Evolutionary conservation across 768 basidiomycete genomes (phyloP).

Genomic region (Leccinum incarnatum): DNA sequence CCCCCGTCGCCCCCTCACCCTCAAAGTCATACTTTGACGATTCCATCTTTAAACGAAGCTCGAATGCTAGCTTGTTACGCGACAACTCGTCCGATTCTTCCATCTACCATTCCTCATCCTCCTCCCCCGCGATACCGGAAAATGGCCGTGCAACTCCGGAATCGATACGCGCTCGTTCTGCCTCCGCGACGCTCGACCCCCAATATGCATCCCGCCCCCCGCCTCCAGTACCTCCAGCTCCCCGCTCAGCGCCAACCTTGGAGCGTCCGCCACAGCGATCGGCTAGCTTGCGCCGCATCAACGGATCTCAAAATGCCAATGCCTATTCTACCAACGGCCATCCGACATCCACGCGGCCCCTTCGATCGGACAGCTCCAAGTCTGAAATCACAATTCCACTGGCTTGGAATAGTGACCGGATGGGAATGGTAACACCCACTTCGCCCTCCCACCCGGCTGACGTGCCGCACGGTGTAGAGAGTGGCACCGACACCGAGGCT

Average conservation of each 20-base stretch:
- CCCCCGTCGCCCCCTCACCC: constrained; percentile 23
- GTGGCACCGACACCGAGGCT: constrained; percentile 68
- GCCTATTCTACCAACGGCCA: constrained; percentile 9
- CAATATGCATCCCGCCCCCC: constrained; percentile 10
- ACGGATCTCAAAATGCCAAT: constrained; percentile 2
- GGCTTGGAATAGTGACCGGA: constrained; percentile 22
- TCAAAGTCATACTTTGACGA: constrained; percentile 15
- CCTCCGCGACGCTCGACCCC: constrained; percentile 29
- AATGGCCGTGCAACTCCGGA: constrained; percentile 38
- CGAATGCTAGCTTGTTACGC: constrained; percentile 26
- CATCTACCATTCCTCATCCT: constrained; percentile 37
- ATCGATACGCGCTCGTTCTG: constrained; percentile 39
- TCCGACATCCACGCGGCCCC: constrained; percentile 3
- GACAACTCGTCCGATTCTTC: constrained; percentile 30
- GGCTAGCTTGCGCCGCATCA: constrained; percentile 26
- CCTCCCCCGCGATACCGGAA: constrained; percentile 35
- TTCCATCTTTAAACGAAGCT: constrained; percentile 12
- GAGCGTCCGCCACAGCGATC: constrained; percentile 35
- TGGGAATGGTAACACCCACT: constrained; percentile 35
- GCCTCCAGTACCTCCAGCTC: constrained; percentile 17
- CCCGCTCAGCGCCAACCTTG: constrained; percentile 32
- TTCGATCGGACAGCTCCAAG: constrained; percentile 18
- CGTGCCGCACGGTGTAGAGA: constrained; percentile 71
- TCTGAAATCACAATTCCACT: constrained; percentile 21
- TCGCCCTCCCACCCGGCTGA: constrained; percentile 66